Percentiles rank a stretch among this genome's conserved stretches.
phyloP scores from a whole-genome alignment of 2,329 filamentous ascomycete species.

The Pseudocercospora fuligena region DNA sequence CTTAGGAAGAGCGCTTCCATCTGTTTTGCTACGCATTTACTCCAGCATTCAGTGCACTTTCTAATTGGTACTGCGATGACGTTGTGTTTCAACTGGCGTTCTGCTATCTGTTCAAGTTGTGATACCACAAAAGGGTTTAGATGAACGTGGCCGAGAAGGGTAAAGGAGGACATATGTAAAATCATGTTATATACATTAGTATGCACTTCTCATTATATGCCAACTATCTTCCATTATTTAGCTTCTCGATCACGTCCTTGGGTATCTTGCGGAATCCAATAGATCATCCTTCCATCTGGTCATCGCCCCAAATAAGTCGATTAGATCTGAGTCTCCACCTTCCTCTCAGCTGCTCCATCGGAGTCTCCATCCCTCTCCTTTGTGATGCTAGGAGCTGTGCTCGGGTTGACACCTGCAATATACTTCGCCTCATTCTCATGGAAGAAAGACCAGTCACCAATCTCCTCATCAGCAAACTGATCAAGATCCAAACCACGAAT shows the following conservation, averaged over 20 bases:
- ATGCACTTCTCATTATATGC: not conserved
- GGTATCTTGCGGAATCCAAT: not conserved
- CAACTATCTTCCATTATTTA: not conserved
- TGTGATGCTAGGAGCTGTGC: not conserved
- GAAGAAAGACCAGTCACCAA: constrained; percentile 41
- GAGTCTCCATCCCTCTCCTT: not conserved
- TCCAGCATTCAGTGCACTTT: not conserved
- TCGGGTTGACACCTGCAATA: not conserved
- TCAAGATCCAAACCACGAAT: constrained; percentile 60
- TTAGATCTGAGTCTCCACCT: not conserved
- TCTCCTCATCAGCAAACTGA: constrained; percentile 62
- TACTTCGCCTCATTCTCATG: not conserved
- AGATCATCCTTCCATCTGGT: not conserved
- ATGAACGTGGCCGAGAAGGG: not conserved
- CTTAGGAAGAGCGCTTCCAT: not conserved
- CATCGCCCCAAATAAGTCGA: not conserved
- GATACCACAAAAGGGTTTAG: not conserved
- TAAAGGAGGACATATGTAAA: not conserved
- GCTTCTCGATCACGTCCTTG: not conserved
- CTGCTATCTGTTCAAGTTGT: not conserved
- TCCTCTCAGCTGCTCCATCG: not conserved
- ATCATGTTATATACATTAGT: not conserved
- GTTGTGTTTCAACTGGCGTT: not conserved
- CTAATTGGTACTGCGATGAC: not conserved
- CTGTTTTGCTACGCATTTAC: not conserved